Evolutionary conservation across 2,329 filamentous ascomycete species (phyloP), one percentile per base, ranked within the genome.

Genomic region (Tolypocladium pustulatum): DNA sequence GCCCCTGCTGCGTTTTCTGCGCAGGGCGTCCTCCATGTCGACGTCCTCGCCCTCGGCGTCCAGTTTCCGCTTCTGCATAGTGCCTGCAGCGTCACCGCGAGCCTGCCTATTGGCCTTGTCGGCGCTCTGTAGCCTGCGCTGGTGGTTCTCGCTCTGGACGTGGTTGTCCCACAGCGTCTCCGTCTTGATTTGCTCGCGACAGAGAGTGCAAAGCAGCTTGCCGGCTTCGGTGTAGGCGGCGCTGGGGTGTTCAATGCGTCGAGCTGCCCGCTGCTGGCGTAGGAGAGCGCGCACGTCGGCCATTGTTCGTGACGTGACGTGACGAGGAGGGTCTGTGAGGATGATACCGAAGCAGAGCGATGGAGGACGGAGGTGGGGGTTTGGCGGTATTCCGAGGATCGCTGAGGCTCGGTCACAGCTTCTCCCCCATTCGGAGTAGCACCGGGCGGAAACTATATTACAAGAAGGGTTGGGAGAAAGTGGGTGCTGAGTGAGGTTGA

Each of bases 201-300:
- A 91, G 30, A 87, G 72, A 61, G 79, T 81, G 74, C 88, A 91
- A 34, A 84, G 74, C 0, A 91, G 81, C 66, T 84, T 86, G 61
- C 87, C 87, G 17, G 83, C 78, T 62, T 84, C 80, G 6, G 86
- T 84, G 74, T 91, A 90, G 57, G 80, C 76, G 49, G 87, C 86
- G 65, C 87, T 78, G 4, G 87, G 83, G 65, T 90, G 86, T 56
- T 85, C 81, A 66, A 92, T 85, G 63, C 88, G 84, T 59, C 90
- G 85, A 61, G 87, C 82, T 58, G 85, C 84, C 64, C 90, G 85
- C 72, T 93, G 88, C 67, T 86, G 87, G 65, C 89, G 88, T 59
- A 95, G 81, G 55, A 96, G 82, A 40, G 89, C 83, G 66, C 91
- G 87, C 32, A 90, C 87, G 72, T 95, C 90, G 64, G 89, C 80